Evolutionary conservation across 495 filamentous ascomycete species (phyloP).

Genomic region (Saxophila tyrrhenica): DNA sequence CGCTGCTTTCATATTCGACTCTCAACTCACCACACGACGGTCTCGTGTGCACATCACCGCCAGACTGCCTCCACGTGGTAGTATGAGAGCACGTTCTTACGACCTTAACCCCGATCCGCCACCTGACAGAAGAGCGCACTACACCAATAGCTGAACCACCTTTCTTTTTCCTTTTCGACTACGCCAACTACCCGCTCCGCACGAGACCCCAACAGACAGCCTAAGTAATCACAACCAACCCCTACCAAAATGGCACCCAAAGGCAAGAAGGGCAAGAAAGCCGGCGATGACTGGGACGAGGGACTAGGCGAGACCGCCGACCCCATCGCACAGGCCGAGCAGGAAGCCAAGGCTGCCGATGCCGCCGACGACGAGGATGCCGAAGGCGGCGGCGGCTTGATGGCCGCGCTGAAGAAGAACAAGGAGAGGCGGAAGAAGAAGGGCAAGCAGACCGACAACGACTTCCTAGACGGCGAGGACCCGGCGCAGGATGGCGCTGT

Average conservation of each 20-base stretch:
- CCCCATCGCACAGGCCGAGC: conserved; percentile 39
- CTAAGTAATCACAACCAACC: not conserved
- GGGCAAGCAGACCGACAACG: conserved; percentile 52
- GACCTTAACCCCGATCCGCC: conserved; percentile 18
- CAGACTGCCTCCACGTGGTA: conserved; percentile 7
- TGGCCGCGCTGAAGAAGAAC: conserved; percentile 81
- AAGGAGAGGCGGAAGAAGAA: conserved; percentile 89
- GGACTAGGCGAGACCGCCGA: conserved; percentile 68
- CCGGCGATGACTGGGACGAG: conserved; percentile 88
- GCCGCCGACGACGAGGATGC: conserved; percentile 36
- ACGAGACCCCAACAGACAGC: not conserved
- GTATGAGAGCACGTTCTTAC: conserved; percentile 18
- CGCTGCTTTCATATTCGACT: not conserved
- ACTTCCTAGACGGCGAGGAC: conserved; percentile 65
- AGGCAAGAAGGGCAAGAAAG: conserved; percentile 85
- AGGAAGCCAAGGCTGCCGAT: conserved; percentile 22
- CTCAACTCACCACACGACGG: not conserved
- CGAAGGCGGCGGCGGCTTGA: conserved; percentile 57
- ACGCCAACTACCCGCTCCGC: not conserved
- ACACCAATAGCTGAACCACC: conserved; percentile 17
- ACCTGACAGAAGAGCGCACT: conserved; percentile 12
- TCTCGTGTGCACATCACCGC: not conserved
- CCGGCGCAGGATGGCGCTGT: conserved; percentile 33
- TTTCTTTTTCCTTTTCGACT: no score
- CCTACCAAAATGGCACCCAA: conserved; percentile 64